Evolutionary conservation across 148 eudicot species (phyloP), one percentile per base, ranked within the genome.

Genomic region (Tetragonia tetragonoides): DNA sequence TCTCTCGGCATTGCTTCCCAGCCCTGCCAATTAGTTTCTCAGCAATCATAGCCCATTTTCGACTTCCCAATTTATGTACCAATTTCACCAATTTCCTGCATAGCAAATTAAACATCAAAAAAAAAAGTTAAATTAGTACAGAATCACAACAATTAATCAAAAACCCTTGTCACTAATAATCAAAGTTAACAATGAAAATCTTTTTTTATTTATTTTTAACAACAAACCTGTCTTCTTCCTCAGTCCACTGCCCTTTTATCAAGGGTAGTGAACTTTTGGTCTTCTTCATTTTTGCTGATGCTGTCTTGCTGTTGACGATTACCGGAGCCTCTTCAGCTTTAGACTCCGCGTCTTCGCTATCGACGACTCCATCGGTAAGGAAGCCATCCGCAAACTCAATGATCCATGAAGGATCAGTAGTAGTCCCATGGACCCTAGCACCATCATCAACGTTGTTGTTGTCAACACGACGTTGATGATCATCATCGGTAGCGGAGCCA

Each of bases 1-100:
- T 81, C 77, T 94, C 97, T 18, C 97, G 83, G 65, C 98, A 94
- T 78, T 92, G 98, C 54, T 94, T 94, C 57, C 97, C 98, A 0
- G 87, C 88, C 62, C 94, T 86, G 2, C 91, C 90, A 4, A 34
- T 74, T 82, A 94, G 83, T 39, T 81, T 66, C 57, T 80, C 59
- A 10, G 97, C 91, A 15, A 94, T 87, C 66, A 42, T 68, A 37
- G 92, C 75, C 98, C 98, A 92, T 74, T 81, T 89, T 21, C 72
- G 80, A 16, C 28, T 70, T 47, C 95, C 97, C 81, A 82, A 28
- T 71, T 78, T 49, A 17, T 68, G 44, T 78, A 94, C 97, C 85
- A 90, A 82, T 56, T 54, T 60, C 40, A 46, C 46, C 74, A 94
- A 73, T 59, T 51, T 77, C 77, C 98, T 93, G 70, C 82, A 85